Evolutionary conservation across 2,329 filamentous ascomycete genomes (phyloP), one percentile per base, ranked within the genome.

Genomic region (Colletotrichum siamense): DNA sequence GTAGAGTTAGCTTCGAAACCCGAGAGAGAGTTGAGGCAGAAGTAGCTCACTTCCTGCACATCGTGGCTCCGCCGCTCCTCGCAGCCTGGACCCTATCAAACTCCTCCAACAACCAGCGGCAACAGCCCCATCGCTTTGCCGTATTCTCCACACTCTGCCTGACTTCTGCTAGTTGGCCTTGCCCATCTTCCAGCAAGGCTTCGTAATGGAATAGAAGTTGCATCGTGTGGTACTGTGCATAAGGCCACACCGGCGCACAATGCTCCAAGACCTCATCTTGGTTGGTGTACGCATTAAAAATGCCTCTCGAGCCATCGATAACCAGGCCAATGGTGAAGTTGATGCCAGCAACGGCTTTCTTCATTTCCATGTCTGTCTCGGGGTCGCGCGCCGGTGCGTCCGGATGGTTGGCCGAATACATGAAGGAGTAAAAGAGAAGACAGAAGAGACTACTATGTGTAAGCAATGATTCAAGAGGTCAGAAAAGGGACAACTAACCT

Each of bases 291-390:
- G 83, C 82, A 49, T 82, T 79, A 68, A 84, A 84, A 65, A 84
- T 81, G 39, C 84, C 82, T 52, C 81, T 81, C n/a, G 82, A 84
- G 26, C 82, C 83, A 69, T 85, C 83, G 69, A 82, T 80, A 49
- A 85, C 82, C 65, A 85, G 83, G 62, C 83, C 81, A 44, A 84
- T 82, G 69, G 83, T 83, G 71, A 85, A 85, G 78, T 84, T 85
- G 71, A 85, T 80, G 69, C 83, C 83, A 16, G 83, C 82, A 18
- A 84, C 82, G 76, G 83, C 83, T 71, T 84, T 84, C 44, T 79
- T 80, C 39, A 82, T 79, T 30, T 83, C 81, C 49, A 84, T 79
- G 75, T 83, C 79, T 26, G 73, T 76, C 57, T 76, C 73, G 12
- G 73, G 73, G 24, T 77, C 65, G 24, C 52, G 71, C 24, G 71